These are phyloP conservation scores for Nemania abortiva DNA, from an alignment of 2,329 filamentous ascomycete species.

Conservation along the genomic window DNA sequence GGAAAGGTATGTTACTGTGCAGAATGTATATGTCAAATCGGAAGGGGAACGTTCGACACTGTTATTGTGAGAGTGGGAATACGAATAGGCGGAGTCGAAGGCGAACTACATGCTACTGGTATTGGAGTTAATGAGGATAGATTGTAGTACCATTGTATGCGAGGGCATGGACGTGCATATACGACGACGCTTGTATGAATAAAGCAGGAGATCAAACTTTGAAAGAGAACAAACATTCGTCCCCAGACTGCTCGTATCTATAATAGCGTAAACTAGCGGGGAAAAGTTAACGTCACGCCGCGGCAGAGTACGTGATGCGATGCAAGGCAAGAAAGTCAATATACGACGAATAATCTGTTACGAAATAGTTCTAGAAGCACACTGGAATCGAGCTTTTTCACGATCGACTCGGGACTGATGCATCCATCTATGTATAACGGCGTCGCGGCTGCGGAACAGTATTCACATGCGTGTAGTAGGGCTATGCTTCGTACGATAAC, in stretches of 20 bases:
- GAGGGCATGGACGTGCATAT: background rate
- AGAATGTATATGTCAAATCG: background rate
- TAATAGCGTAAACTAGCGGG: background rate
- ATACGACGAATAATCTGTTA: constrained; percentile 1
- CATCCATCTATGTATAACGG: background rate
- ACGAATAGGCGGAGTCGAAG: background rate
- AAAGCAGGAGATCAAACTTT: background rate
- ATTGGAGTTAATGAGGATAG: background rate
- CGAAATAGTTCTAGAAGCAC: too few species aligned
- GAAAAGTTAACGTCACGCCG: background rate
- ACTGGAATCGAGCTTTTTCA: too few species aligned
- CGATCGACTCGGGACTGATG: too few species aligned
- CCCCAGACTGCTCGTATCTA: background rate
- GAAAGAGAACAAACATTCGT: background rate
- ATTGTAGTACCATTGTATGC: constrained; percentile 4
- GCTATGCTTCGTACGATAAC: background rate
- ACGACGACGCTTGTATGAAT: background rate
- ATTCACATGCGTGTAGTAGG: background rate
- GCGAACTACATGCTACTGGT: background rate
- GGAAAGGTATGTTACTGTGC: background rate
- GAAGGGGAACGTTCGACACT: background rate
- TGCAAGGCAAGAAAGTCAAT: background rate
- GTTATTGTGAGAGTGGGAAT: background rate
- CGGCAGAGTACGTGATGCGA: background rate
- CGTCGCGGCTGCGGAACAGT: background rate